Evolutionary conservation across 2,329 filamentous ascomycete species (phyloP), one percentile per base, ranked within the genome.

Genomic region (Fusarium aywerte): DNA sequence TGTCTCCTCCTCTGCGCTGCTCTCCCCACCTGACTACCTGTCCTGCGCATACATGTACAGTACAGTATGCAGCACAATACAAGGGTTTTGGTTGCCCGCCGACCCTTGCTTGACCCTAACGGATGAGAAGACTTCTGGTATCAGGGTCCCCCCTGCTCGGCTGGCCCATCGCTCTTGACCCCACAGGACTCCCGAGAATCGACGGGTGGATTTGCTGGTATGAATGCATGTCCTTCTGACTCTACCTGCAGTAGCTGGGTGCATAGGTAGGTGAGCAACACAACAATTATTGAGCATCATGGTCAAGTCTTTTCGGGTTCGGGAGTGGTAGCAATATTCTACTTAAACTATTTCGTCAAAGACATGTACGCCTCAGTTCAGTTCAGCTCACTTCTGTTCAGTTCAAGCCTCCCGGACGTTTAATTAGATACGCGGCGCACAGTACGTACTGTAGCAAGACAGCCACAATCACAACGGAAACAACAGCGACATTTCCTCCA

Each of bases 151-250:
- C 65, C 65, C 66, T 68, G 65, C 33, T 53, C 53, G 53, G 48
- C 32, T 60, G 47, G 21, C 48, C 60, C 65, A 65, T 68, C 50
- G 52, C 44, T 53, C n/a, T 62, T 50, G 60, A 68, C 65, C 50
- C 65, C 65, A 68, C 65, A 68, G 55, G 65, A n/a, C 65, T 68
- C 65, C 65, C 65, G 47, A 65, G 48, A 68, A 68, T 68, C 53
- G 59, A 68, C 33, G 54, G 61, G 57, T 61, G 61, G 62, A 50
- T 51, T 47, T 43, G 58, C 35, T 56, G 58, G 51, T 58, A 39
- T 66, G 64, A 39, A 55, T 64, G 48, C 43, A 48, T 68, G 65
- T 57, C 65, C 65, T 68, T 68, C 65, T 68, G 65, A 68, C 65
- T 62, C 42, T 68, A 39, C 51, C 36, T 57, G 56, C 56, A 65